Evolutionary conservation across 2,329 filamentous ascomycete genomes (phyloP).

Genomic region (Rachicladosporium sp.): DNA sequence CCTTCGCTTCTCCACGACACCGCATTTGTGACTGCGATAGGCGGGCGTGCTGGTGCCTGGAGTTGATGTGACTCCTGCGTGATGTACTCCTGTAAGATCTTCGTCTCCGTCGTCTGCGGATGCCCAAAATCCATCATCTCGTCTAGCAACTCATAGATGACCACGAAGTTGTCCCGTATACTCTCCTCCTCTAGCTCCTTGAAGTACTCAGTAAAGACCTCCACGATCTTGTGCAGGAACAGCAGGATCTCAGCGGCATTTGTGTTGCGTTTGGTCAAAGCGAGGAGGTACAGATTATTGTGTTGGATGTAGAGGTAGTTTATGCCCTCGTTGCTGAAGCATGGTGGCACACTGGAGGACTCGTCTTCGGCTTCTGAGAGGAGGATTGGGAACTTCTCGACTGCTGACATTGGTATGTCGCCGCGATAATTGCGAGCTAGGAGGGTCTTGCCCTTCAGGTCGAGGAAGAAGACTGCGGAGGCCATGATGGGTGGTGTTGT

Average conservation of each 20-base stretch:
- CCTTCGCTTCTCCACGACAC: constrained; percentile 97
- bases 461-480: constrained; percentile 94
- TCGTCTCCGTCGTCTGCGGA: constrained; percentile 93
- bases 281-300: constrained; percentile 97
- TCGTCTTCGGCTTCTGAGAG: constrained; percentile 98
- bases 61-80: constrained; percentile 98
- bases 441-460: constrained; percentile 99
- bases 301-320: constrained; percentile 99
- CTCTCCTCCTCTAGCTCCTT: constrained; percentile 98
- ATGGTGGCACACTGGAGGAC: constrained; percentile 90
- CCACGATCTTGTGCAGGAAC: constrained; percentile 94
- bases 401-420: constrained; percentile 97
- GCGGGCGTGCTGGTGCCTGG: constrained; percentile 87
- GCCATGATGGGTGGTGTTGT: constrained; percentile 52
- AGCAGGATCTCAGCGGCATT: constrained; percentile 97
- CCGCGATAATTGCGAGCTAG: constrained; percentile 96
- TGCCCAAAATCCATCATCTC: constrained; percentile 99
- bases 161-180: constrained; percentile 97
- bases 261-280: constrained; percentile 94
- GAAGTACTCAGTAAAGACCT: constrained; percentile 99
- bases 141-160: constrained; percentile 96
- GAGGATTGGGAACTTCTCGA: constrained; percentile 93
- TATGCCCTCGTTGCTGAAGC: constrained; percentile 97
- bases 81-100: constrained; percentile 94
- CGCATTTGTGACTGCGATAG: constrained; percentile 95